Percentiles rank a stretch among this genome's conserved stretches.
phyloP scores from a whole-genome alignment of 83 land plant genomes.

The Isoetes engelmannii region DNA sequence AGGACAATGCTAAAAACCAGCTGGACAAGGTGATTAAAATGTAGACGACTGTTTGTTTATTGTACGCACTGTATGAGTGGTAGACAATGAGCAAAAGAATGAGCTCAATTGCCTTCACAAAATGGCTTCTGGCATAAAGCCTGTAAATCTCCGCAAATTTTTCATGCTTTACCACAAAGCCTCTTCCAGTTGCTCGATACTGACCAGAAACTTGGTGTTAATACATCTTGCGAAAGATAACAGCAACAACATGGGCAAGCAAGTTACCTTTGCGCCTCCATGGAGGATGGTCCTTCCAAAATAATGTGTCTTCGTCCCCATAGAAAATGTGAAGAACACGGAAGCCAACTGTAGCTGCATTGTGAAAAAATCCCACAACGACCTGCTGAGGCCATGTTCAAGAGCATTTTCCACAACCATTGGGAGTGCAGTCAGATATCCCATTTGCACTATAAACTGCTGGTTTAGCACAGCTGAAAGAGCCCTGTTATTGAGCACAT shows the following conservation, averaged over 20 bases:
- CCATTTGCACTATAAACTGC: constrained; percentile 86
- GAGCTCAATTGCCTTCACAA: constrained; percentile 81
- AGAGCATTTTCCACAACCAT: constrained; percentile 88
- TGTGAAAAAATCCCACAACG: constrained; percentile 71
- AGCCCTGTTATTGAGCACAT: constrained; percentile 36
- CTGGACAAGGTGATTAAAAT: constrained; percentile 69
- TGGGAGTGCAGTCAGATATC: constrained; percentile 81
- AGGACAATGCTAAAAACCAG: constrained; percentile 86
- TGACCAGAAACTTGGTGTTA: constrained; percentile 10
- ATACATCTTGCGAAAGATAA: not conserved
- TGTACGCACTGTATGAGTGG: constrained; percentile 47
- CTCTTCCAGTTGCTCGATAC: constrained; percentile 88
- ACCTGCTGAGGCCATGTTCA: constrained; percentile 70
- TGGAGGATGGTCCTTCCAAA: constrained; percentile 94
- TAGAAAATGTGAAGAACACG: constrained; percentile 82
- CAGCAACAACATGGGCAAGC: not conserved
- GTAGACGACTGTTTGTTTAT: constrained; percentile 50
- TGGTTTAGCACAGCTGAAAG: constrained; percentile 60
- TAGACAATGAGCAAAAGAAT: constrained; percentile 61
- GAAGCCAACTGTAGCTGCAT: constrained; percentile 92
- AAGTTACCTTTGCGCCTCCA: constrained; percentile 73
- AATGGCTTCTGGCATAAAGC: constrained; percentile 83
- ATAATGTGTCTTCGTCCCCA: constrained; percentile 83
- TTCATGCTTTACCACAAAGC: constrained; percentile 85
- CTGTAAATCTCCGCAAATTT: constrained; percentile 76